Evolutionary conservation across 768 basidiomycete species (phyloP).

Genomic region (Chiua virens): DNA sequence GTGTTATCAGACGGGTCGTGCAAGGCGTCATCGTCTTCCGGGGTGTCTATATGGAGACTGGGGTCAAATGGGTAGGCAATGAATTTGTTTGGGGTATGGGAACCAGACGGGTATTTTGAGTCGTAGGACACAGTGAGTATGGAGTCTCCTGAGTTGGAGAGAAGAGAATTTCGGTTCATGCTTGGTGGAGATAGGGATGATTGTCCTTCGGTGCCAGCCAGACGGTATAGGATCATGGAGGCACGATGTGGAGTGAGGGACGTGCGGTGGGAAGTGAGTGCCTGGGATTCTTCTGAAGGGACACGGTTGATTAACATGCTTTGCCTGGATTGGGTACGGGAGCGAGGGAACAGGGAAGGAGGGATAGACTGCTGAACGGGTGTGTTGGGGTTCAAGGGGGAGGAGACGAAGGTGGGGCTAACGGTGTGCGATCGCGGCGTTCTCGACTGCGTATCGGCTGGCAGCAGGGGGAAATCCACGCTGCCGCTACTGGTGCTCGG

Average conservation of each 20-base stretch:
- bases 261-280: slow-evolving; percentile 31
- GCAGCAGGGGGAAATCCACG: slow-evolving; percentile 33
- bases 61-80: slow-evolving; percentile 77
- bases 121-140: slow-evolving; percentile 47
- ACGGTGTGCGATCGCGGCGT: slow-evolving; percentile 28
- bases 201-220: slow-evolving; percentile 40
- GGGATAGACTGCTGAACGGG: slow-evolving; percentile 12
- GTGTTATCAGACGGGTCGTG: slow-evolving; percentile 55
- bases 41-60: slow-evolving; percentile 49
- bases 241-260: slow-evolving; percentile 37
- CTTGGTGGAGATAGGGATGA: slow-evolving; percentile 36
- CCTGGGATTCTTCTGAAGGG: slow-evolving; percentile 45
- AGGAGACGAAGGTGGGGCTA: slow-evolving; percentile 42
- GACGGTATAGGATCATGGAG: slow-evolving; percentile 68
- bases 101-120: slow-evolving; percentile 64
- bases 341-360: slow-evolving; percentile 24
- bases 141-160: slow-evolving; percentile 55
- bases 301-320: slow-evolving; percentile 44
- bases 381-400: slow-evolving; percentile 51
- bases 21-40: slow-evolving; percentile 74
- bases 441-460: slow-evolving; percentile 6
- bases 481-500: slow-evolving; percentile 25
- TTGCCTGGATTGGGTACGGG: slow-evolving; percentile 40
- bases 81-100: slow-evolving; percentile 36
- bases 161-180: slow-evolving; percentile 40